A percentile compares a stretch with the other conserved stretches of the same genome.
Conservation (phyloP, 2,329 filamentous ascomycete genomes). For the Rugonectria rugulosa region DNA sequence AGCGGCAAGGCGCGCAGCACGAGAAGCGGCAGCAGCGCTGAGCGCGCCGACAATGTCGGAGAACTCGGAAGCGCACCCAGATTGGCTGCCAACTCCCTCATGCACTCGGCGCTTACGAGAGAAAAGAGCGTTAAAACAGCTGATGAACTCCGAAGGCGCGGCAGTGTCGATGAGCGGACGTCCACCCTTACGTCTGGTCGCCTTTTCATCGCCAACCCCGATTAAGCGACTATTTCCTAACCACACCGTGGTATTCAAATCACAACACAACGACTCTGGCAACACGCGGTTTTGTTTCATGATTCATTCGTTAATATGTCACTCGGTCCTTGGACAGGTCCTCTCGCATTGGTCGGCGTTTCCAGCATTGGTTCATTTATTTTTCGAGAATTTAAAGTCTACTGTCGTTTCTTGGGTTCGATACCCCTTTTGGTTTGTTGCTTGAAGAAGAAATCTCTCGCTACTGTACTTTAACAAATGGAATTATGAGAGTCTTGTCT, state of each 20-base stretch:
- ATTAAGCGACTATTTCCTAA: conserved; percentile 51
- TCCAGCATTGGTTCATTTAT: conserved; percentile 35
- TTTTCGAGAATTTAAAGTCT: conserved; percentile 22
- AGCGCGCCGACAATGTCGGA: conserved; percentile 67
- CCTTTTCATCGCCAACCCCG: conserved; percentile 87
- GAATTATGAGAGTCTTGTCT: conserved; percentile 24
- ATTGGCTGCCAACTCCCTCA: conserved; percentile 65
- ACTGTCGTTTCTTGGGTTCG: conserved; percentile 36
- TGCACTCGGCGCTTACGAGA: conserved; percentile 64
- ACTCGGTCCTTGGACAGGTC: conserved; percentile 21
- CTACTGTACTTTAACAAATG: conserved; percentile 29
- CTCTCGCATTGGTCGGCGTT: conserved; percentile 39
- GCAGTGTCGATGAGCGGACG: conserved; percentile 84
- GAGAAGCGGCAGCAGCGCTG: conserved; percentile 63
- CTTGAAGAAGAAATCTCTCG: conserved; percentile 26
- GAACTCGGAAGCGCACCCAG: conserved; percentile 60
- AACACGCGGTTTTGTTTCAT: conserved; percentile 20
- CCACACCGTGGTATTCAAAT: conserved; percentile 14
- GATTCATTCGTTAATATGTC: conserved; percentile 31
- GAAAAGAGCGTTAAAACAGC: conserved; percentile 72
- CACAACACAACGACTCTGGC: conserved; percentile 25
- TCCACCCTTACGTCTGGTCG: conserved; percentile 77
- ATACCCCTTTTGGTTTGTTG: conserved; percentile 34
- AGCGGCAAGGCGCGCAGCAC: conserved; percentile 60
- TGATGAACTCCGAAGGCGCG: conserved; percentile 77